phyloP scores from a whole-genome alignment of 2,329 filamentous ascomycete species.

The Fusarium compactum region DNA sequence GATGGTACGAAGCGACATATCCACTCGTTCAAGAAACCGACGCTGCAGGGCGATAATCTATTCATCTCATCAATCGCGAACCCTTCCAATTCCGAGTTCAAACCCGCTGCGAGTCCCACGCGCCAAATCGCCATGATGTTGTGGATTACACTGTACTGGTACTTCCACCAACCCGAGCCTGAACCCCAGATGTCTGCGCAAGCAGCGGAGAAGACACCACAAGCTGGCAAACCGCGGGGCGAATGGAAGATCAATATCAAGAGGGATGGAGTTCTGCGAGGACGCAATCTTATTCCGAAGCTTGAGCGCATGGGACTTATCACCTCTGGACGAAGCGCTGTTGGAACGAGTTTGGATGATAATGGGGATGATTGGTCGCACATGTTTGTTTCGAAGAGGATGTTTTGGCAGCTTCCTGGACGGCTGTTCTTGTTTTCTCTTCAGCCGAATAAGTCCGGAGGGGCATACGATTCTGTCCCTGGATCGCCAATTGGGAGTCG shows the following conservation, averaged over 20 bases:
- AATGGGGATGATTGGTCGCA: constrained; percentile 75
- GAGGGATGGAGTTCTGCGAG: constrained; percentile 87
- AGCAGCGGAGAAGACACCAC: constrained; percentile 73
- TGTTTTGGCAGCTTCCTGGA: constrained; percentile 93
- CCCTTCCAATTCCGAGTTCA: constrained; percentile 83
- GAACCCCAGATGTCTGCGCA: constrained; percentile 71
- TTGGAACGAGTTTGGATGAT: constrained; percentile 74
- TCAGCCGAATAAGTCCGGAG: constrained; percentile 64
- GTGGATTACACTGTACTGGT: constrained; percentile 95
- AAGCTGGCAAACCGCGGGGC: constrained; percentile 78
- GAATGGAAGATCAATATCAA: constrained; percentile 90
- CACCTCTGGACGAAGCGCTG: constrained; percentile 78
- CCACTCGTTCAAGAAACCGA: constrained; percentile 74
- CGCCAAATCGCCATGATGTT: constrained; percentile 96
- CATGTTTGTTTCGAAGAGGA: constrained; percentile 84
- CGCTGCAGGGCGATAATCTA: constrained; percentile 80
- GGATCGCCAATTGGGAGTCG: constrained; percentile 66
- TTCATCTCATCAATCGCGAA: constrained; percentile 94
- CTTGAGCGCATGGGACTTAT: constrained; percentile 94
- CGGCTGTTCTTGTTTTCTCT: constrained; percentile 90
- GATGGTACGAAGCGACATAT: constrained; percentile 42
- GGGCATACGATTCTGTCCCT: constrained; percentile 53
- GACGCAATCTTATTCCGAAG: constrained; percentile 86
- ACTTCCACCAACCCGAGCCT: constrained; percentile 90
- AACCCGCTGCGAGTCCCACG: constrained; percentile 82